phyloP scores from a whole-genome alignment of 305 asterid genomes.

The Fraxinus greggii region DNA sequence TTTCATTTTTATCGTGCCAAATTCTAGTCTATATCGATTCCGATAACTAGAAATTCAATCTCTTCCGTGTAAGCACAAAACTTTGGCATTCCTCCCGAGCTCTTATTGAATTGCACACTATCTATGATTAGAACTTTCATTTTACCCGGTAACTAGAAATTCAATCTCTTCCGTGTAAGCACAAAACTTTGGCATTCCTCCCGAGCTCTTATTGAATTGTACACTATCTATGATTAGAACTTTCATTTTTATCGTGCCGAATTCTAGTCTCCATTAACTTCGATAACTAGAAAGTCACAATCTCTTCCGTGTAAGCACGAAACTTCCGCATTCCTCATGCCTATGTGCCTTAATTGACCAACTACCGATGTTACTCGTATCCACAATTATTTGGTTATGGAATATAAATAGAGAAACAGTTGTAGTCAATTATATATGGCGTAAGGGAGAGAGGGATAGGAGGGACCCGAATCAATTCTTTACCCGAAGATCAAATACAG shows the following conservation, averaged over 20 bases:
- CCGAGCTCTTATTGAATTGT: neutral
- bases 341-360: neutral
- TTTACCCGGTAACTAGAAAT: neutral
- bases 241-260: neutral
- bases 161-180: neutral
- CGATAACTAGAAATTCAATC: too few species aligned
- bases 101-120: neutral
- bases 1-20: neutral
- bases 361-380: neutral
- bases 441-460: neutral
- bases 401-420: neutral
- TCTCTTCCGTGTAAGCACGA: neutral
- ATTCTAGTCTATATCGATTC: neutral
- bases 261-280: neutral
- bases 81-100: neutral
- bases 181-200: neutral
- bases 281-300: neutral
- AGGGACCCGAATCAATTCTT: neutral
- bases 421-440: neutral
- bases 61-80: neutral
- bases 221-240: neutral
- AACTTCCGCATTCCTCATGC: neutral
- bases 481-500: slow-evolving; percentile 6
- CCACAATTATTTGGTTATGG: neutral
- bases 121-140: neutral